Evolutionary conservation across 352 stramenopile species (phyloP).

Genomic region (Globisporangium uncinulatum): DNA sequence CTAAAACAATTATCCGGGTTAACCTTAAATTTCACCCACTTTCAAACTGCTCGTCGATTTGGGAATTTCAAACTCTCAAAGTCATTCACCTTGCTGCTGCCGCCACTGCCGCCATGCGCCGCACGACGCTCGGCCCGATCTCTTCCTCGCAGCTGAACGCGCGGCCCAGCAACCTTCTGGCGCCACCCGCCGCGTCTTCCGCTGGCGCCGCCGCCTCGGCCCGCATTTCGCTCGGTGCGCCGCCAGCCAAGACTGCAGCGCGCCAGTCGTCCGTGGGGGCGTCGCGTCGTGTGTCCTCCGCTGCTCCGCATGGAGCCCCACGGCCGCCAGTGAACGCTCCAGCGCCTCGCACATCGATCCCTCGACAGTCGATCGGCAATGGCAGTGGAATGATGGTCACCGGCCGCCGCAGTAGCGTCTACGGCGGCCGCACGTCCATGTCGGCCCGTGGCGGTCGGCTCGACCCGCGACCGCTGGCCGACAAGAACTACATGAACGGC

Average conservation of each 20-base stretch:
- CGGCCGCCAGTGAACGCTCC: slow-evolving; percentile 7
- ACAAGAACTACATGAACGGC: slow-evolving; percentile 91
- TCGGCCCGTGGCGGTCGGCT: slow-evolving; percentile 31
- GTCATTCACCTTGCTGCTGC: too few relatives aligned
- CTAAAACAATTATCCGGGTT: too few relatives aligned
- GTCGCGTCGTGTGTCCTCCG: slow-evolving; percentile 49
- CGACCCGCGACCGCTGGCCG: slow-evolving; percentile 82
- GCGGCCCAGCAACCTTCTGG: slow-evolving; percentile 25
- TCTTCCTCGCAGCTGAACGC: slow-evolving; percentile 83
- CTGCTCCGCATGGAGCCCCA: slow-evolving; percentile 10
- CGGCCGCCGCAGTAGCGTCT: slow-evolving; percentile 56
- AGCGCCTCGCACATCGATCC: slow-evolving; percentile 35
- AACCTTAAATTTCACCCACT: too few relatives aligned
- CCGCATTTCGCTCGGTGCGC: slow-evolving; percentile 53
- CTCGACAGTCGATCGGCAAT: slow-evolving; percentile 41
- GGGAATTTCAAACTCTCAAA: too few relatives aligned
- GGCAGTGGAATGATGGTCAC: slow-evolving; percentile 3
- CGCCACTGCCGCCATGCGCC: slow-evolving; percentile 38
- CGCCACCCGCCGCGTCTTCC: neutral
- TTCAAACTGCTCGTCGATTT: too few relatives aligned
- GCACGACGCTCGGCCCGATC: slow-evolving; percentile 79
- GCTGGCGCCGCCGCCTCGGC: slow-evolving; percentile 17
- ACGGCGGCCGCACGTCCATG: slow-evolving; percentile 53
- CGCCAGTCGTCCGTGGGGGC: slow-evolving; percentile 57
- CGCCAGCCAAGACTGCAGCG: slow-evolving; percentile 24